phyloP scores from a whole-genome alignment of 2,329 filamentous ascomycete genomes.

The Fusarium sacchari region DNA sequence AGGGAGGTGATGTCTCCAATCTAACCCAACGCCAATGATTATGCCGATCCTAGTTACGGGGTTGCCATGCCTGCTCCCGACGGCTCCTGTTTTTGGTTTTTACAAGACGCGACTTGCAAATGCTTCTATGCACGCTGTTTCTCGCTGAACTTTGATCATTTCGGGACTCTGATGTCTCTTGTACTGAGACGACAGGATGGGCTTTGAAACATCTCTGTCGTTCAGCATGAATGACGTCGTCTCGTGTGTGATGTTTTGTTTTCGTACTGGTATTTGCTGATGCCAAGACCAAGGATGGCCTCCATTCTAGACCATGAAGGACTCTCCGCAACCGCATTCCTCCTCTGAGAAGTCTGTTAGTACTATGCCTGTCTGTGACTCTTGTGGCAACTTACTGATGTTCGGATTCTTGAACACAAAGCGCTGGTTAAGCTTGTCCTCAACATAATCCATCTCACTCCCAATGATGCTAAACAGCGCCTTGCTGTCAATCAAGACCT shows the following conservation, averaged over 20 bases:
- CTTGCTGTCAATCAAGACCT: conserved; percentile 96
- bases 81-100: conserved; percentile 32
- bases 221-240: conserved; percentile 25
- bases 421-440: conserved; percentile 90
- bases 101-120: conserved; percentile 26
- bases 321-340: conserved; percentile 95
- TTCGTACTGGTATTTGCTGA: background rate
- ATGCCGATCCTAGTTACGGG: conserved; percentile 23
- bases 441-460: conserved; percentile 98
- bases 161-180: background rate
- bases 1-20: conserved; percentile 30
- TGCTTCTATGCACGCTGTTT: conserved; percentile 30
- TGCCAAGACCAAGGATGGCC: background rate
- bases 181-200: background rate
- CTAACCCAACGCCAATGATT: conserved; percentile 44
- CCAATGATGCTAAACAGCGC: conserved; percentile 98
- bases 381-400: conserved; percentile 79
- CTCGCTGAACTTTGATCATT: background rate
- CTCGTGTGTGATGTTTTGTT: conserved; percentile 13
- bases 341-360: conserved; percentile 74
- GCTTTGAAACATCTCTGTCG: background rate
- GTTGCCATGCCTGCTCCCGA: conserved; percentile 4
- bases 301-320: conserved; percentile 78
- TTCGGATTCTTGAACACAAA: conserved; percentile 98
- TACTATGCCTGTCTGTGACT: background rate